Evolutionary conservation across 2,329 filamentous ascomycete genomes (phyloP), one percentile per base, ranked within the genome.

Genomic region (Cercospora nicotianae): DNA sequence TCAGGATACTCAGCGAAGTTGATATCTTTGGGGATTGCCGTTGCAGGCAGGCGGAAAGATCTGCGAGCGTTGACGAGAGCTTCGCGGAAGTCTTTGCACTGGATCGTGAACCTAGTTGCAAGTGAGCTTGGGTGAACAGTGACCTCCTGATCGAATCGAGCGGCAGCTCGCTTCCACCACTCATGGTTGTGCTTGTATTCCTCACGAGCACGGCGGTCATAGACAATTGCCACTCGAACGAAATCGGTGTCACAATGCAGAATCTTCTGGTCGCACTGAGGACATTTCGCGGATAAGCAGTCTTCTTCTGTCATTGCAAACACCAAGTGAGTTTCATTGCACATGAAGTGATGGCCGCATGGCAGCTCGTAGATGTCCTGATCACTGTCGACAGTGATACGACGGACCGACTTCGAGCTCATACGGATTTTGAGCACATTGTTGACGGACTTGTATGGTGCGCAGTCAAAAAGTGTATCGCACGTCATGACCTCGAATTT

Each of bases 401-500:
- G 53, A 9, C 45, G 45, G 3, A 51, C 45, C 0, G 1, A 1
- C 1, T n/a, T 58, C 7, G 13, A 3, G 16, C 26, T 28, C 53
- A 58, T 30, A 0, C 53, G 53, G 3, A 58, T 58, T 16, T 3
- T 58, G 6, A 58, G 53, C 1, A 58, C n/a, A 10, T 58, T 30
- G 53, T 58, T 58, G 30, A 33, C 7, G 26, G 26, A 30, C 13
- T n/a, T 1, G 3, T 3, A 3, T 3, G 53, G 53, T 10, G 53
- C 53, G n/a, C 16, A 1, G 1, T 58, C 53, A 9, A 28, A 58
- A 1, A 30, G 53, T 3, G 53, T 18, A 0, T 28, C 26, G 30
- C 30, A 33, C 30, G 0, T 1, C 0, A 5, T 12, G 30, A 5
- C 0, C 0, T 58, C 53, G 8, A 13, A 26, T 1, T 28, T 1